Evolutionary conservation across 2,329 filamentous ascomycete species (phyloP), one percentile per base, ranked within the genome.

Genomic region (Aspergillus chevalieri): DNA sequence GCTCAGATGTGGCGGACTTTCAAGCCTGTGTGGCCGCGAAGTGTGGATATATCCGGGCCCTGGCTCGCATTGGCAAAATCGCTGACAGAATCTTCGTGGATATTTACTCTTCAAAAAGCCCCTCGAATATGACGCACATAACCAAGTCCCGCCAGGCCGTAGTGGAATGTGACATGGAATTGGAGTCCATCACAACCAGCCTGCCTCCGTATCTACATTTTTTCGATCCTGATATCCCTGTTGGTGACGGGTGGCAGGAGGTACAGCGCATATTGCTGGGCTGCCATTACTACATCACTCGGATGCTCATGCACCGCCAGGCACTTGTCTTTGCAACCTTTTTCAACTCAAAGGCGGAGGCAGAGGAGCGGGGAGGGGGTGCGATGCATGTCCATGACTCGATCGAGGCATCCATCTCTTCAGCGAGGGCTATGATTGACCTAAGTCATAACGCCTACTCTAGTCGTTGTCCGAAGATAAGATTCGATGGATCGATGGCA

Each of bases 221-320:
- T 38, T 53, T 53, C 30, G 53, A 55, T 21, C 44, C 50, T 10
- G 26, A 33, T 10, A 19, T 46, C n/a, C 48, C 53, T 1, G 28
- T 53, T 38, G 51, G 48, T 4, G 44, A 44, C 6, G 46, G 47
- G 28, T 55, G 53, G 53, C 53, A 55, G 21, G 53, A 55, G 34
- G 49, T 55, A 41, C 53, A 55, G 30, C 44, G 53, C n/a, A 17
- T 53, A 22, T 46, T 42, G 9, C 28, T 53, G 3, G 53, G 53
- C 2, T 43, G 49, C 14, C 41, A 36, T 36, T 55, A 53, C 30
- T 46, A 53, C 24, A 22, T 47, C 1, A 39, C 51, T 3, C 46
- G 48, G 12, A 55, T 53, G 48, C 48, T 55, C 2, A 36, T 55
- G 8, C 50, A 49, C 15, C 51, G 53, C 15, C 51, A 48, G 3